These are phyloP conservation scores for Tylopilus plumbeoviolaceoides DNA, from an alignment of 768 basidiomycete species.

Conservation along the genomic window DNA sequence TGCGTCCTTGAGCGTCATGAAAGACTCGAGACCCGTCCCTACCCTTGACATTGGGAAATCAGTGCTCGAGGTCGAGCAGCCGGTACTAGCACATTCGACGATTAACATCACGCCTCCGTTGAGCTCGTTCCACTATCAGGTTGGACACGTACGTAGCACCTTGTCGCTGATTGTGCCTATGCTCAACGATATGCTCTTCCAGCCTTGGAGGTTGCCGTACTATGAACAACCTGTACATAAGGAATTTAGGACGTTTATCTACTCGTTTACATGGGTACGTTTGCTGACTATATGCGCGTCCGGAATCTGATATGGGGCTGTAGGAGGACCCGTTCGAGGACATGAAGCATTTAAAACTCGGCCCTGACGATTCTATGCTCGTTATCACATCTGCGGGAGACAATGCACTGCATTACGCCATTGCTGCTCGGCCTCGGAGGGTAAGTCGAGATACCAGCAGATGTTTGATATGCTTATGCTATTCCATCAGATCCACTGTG, in stretches of 20 bases:
- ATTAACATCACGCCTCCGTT: slow-evolving; percentile 53
- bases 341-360: slow-evolving; percentile 57
- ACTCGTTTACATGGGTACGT: slow-evolving; percentile 58
- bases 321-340: slow-evolving; percentile 76
- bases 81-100: slow-evolving; percentile 26
- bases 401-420: slow-evolving; percentile 77
- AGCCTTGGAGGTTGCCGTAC: slow-evolving; percentile 68
- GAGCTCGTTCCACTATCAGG: slow-evolving; percentile 62
- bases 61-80: slow-evolving; percentile 20
- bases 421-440: slow-evolving; percentile 53
- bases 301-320: background rate
- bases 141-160: slow-evolving; percentile 37
- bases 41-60: slow-evolving; percentile 42
- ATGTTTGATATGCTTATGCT: background rate
- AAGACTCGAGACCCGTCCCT: slow-evolving; percentile 36
- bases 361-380: slow-evolving; percentile 59
- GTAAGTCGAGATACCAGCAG: slow-evolving; percentile 26
- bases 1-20: slow-evolving; percentile 29
- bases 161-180: background rate
- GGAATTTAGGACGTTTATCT: slow-evolving; percentile 59
- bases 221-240: slow-evolving; percentile 66
- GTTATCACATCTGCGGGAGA: slow-evolving; percentile 78
- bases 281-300: background rate
- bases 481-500: slow-evolving; percentile 52
- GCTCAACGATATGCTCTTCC: slow-evolving; percentile 1